Conservation (phyloP, 139 green algal genomes). For the Closterium sp. region DNA sequence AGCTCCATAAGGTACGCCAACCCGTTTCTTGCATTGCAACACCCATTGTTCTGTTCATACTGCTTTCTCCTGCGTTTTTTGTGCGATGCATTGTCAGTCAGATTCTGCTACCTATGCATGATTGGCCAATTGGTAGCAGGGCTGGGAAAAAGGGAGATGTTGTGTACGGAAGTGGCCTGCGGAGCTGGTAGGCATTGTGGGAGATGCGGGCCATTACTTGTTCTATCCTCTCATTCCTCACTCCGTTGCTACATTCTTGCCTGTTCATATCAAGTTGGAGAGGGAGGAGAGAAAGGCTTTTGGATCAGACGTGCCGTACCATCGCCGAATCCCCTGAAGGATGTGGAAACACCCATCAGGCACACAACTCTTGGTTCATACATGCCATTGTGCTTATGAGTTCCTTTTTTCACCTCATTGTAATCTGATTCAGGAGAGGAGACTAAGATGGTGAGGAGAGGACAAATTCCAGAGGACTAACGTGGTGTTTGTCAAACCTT, state of each 20-base stretch:
- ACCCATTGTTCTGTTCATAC: background rate
- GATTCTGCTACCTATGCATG: background rate
- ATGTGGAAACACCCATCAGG: background rate
- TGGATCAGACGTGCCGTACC: slow-evolving; percentile 63
- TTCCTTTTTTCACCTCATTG: no score
- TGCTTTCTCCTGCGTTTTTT: background rate
- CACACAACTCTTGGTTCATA: background rate
- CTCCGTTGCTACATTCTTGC: background rate
- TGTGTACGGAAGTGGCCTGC: background rate
- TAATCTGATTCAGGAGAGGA: no score
- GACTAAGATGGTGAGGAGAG: no score
- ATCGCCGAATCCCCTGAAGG: slow-evolving; percentile 67
- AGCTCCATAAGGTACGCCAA: background rate
- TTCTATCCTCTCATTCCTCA: background rate
- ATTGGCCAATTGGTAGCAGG: background rate
- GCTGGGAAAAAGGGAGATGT: background rate
- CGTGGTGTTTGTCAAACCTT: no score
- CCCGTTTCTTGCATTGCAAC: background rate
- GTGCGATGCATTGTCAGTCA: background rate
- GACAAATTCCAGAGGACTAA: no score
- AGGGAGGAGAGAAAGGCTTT: slow-evolving; percentile 43
- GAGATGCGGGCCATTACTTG: background rate
- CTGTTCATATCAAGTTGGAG: slow-evolving; percentile 57
- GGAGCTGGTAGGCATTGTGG: background rate
- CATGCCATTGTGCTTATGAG: background rate